These are phyloP conservation scores for Fusarium illudens DNA, from an alignment of 2,329 filamentous ascomycete genomes.

Conservation along the genomic window DNA sequence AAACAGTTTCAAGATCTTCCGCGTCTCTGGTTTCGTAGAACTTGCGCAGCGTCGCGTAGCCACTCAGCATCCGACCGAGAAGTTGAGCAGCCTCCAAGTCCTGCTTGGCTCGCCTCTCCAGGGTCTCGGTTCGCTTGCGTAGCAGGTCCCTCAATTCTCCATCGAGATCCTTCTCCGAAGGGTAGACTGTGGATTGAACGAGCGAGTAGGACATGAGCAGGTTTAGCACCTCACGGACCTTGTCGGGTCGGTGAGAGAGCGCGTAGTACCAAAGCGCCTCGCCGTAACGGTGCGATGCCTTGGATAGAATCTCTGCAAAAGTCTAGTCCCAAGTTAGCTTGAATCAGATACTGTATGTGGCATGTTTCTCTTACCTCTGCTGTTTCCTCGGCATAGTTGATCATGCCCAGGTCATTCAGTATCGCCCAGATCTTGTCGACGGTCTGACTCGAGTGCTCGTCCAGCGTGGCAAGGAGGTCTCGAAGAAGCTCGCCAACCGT, in stretches of 20 bases:
- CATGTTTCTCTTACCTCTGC: conserved; percentile 71
- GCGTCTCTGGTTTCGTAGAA: conserved; percentile 89
- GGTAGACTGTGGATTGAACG: conserved; percentile 83
- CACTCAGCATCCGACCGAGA: conserved; percentile 85
- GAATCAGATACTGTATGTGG: background rate
- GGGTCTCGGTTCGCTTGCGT: conserved; percentile 72
- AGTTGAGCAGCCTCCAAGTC: conserved; percentile 85
- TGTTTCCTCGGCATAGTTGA: conserved; percentile 79
- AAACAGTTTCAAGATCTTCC: conserved; percentile 41
- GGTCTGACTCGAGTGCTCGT: conserved; percentile 72
- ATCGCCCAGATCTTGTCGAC: conserved; percentile 85
- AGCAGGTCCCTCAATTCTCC: conserved; percentile 74
- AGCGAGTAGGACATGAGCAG: conserved; percentile 88
- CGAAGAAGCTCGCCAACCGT: conserved; percentile 77
- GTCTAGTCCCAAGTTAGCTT: conserved; percentile 61
- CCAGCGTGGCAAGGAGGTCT: conserved; percentile 67
- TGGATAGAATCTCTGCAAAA: conserved; percentile 81
- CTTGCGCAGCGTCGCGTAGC: conserved; percentile 88
- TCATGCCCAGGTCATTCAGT: conserved; percentile 80
- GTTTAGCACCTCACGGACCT: conserved; percentile 86
- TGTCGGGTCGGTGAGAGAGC: conserved; percentile 78
- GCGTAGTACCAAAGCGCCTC: conserved; percentile 92
- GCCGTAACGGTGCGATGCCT: conserved; percentile 80
- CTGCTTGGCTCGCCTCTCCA: conserved; percentile 75
- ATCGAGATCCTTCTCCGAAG: conserved; percentile 76